These are phyloP conservation scores for Wakefieldia striispora DNA, from an alignment of 768 basidiomycete species.

Conservation along the genomic window DNA sequence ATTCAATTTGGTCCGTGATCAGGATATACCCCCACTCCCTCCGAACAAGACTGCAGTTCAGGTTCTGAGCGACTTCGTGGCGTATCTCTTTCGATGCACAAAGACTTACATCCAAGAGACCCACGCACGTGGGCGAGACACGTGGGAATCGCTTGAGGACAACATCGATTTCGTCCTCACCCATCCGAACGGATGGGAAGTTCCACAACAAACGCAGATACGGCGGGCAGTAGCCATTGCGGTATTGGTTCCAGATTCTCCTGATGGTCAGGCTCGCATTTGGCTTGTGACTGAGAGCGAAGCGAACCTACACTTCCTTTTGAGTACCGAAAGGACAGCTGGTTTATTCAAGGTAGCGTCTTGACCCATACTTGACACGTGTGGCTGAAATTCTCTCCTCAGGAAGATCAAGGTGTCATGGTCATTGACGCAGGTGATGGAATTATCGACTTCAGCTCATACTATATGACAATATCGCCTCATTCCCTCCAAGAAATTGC, in stretches of 20 bases:
- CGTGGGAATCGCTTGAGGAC: slow-evolving; percentile 42
- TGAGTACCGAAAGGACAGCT: slow-evolving; percentile 36
- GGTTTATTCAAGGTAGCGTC: slow-evolving; percentile 26
- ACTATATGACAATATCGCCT: slow-evolving; percentile 37
- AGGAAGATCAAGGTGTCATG: slow-evolving; percentile 47
- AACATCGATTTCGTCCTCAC: slow-evolving; percentile 46
- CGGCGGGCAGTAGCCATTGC: slow-evolving; percentile 43
- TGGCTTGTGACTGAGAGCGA: slow-evolving; percentile 53
- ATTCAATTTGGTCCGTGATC: slow-evolving; percentile 23
- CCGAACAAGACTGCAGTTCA: slow-evolving; percentile 39
- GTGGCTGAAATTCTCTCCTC: slow-evolving; percentile 1
- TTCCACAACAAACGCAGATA: slow-evolving; percentile 42
- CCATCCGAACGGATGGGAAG: slow-evolving; percentile 50
- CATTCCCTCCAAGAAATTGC: slow-evolving; percentile 48
- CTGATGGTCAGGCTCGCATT: slow-evolving; percentile 36
- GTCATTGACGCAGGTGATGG: slow-evolving; percentile 65
- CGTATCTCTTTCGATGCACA: slow-evolving; percentile 44
- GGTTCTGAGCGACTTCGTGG: slow-evolving; percentile 48
- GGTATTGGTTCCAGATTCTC: slow-evolving; percentile 37
- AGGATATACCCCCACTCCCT: slow-evolving; percentile 44
- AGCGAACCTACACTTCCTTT: slow-evolving; percentile 49
- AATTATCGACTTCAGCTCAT: slow-evolving; percentile 59
- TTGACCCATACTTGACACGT: not conserved
- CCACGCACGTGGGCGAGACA: slow-evolving; percentile 38
- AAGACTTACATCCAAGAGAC: slow-evolving; percentile 44